phyloP scores from a whole-genome alignment of 2,329 filamentous ascomycete species.

The Drechslerella coelobrocha region DNA sequence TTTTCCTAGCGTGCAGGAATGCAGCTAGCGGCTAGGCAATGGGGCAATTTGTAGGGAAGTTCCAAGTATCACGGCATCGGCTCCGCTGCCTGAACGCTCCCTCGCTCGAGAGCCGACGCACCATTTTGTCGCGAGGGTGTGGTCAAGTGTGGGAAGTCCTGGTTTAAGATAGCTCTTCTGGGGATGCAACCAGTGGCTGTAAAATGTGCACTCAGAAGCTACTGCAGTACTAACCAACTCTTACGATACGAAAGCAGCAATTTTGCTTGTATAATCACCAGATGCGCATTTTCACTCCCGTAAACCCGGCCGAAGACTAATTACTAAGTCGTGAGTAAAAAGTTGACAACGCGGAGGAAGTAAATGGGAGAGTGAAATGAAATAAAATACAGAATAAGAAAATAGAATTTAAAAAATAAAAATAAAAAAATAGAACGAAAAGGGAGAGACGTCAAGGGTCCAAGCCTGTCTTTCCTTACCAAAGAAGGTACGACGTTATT shows the following conservation, averaged over 20 bases:
- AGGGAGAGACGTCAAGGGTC: constrained; percentile 10
- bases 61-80: constrained; percentile 45
- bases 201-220: constrained; percentile 17
- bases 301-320: too few relatives aligned
- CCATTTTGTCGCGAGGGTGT: constrained; percentile 33
- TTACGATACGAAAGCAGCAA: constrained; percentile 46
- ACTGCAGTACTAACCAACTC: too few relatives aligned
- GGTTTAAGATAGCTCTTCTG: constrained; percentile 20
- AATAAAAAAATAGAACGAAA: neutral
- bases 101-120: constrained; percentile 47
- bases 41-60: constrained; percentile 25
- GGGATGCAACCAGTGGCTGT: constrained; percentile 42
- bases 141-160: constrained; percentile 36
- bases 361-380: too few relatives aligned
- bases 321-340: too few relatives aligned
- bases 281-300: too few relatives aligned
- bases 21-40: constrained; percentile 27
- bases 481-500: constrained; percentile 27
- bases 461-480: constrained; percentile 18
- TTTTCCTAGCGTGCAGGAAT: constrained; percentile 45
- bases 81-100: constrained; percentile 31
- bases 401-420: too few relatives aligned
- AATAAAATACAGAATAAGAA: too few relatives aligned
- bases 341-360: too few relatives aligned
- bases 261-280: neutral